Conservation (phyloP, 1,284 basidiomycete species). For the Inonotus obliquus region DNA sequence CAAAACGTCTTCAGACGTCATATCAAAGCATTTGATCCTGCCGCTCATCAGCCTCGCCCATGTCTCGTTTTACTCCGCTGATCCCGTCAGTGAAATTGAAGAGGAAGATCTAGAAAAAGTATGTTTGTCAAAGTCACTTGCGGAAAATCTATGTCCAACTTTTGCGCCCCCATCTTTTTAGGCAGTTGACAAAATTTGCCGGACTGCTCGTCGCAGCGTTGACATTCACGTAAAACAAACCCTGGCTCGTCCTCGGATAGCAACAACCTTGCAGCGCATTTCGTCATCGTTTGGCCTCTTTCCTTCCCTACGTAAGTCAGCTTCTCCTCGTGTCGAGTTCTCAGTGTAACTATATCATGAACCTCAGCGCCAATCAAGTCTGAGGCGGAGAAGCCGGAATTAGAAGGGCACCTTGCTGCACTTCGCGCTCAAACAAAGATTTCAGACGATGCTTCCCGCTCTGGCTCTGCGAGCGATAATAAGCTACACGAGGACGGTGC, state of each 20-base stretch:
- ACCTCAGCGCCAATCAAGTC: constrained; percentile 28
- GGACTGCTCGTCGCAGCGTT: constrained; percentile 58
- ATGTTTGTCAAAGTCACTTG: constrained; percentile 5
- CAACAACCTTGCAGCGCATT: constrained; percentile 61
- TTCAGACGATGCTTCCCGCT: constrained; percentile 9
- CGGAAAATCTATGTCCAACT: not conserved
- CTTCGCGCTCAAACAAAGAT: not conserved
- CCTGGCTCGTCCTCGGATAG: constrained; percentile 57
- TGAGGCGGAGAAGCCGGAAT: constrained; percentile 24
- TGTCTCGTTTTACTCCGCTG: constrained; percentile 56
- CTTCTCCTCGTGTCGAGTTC: not conserved
- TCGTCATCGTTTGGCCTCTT: constrained; percentile 64
- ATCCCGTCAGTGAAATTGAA: constrained; percentile 48
- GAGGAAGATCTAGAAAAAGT: constrained; percentile 65
- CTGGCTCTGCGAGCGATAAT: not conserved
- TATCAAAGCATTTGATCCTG: constrained; percentile 70
- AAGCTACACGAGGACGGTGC: not conserved
- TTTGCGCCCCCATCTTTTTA: constrained; percentile 26
- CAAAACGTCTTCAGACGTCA: constrained; percentile 58
- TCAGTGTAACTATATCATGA: not conserved
- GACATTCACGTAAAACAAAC: constrained; percentile 69
- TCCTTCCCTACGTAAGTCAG: constrained; percentile 53
- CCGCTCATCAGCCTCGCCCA: constrained; percentile 68
- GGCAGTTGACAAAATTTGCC: constrained; percentile 64
- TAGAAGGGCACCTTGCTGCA: constrained; percentile 14